Evolutionary conservation across 2,329 filamentous ascomycete species (phyloP).

Genomic region (Alternaria atra): DNA sequence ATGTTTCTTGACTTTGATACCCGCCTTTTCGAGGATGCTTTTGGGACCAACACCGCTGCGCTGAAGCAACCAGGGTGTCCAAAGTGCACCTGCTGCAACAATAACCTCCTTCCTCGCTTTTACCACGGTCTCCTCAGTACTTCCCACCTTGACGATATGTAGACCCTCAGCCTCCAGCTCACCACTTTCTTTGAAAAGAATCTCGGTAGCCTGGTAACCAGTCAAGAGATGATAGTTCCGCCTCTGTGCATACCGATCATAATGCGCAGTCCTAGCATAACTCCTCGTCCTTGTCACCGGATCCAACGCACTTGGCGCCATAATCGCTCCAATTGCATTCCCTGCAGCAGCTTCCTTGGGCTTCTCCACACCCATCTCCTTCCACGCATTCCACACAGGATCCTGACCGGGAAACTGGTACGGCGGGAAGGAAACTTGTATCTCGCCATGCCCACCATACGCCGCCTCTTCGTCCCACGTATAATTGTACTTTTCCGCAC

Average conservation of each 20-base stretch:
- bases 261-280: slow-evolving; percentile 44
- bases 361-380: slow-evolving; percentile 15
- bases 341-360: slow-evolving; percentile 20
- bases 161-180: not conserved
- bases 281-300: slow-evolving; percentile 32
- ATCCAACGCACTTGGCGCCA: slow-evolving; percentile 18
- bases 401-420: slow-evolving; percentile 19
- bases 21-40: slow-evolving; percentile 22
- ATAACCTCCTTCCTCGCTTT: not conserved
- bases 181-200: not conserved
- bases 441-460: not conserved
- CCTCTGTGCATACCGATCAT: slow-evolving; percentile 32
- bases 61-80: not conserved
- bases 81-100: not conserved
- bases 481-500: not conserved
- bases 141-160: not conserved
- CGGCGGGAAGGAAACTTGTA: not conserved
- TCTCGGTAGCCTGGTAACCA: slow-evolving; percentile 19
- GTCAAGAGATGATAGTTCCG: slow-evolving; percentile 37
- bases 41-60: not conserved
- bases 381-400: slow-evolving; percentile 17
- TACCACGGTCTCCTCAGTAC: not conserved
- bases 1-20: slow-evolving; percentile 32
- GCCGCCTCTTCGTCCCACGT: not conserved
- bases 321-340: slow-evolving; percentile 16